These are phyloP conservation scores for Exophiala aquamarina DNA, from an alignment of 2,329 filamentous ascomycete species.

Conservation along the genomic window DNA sequence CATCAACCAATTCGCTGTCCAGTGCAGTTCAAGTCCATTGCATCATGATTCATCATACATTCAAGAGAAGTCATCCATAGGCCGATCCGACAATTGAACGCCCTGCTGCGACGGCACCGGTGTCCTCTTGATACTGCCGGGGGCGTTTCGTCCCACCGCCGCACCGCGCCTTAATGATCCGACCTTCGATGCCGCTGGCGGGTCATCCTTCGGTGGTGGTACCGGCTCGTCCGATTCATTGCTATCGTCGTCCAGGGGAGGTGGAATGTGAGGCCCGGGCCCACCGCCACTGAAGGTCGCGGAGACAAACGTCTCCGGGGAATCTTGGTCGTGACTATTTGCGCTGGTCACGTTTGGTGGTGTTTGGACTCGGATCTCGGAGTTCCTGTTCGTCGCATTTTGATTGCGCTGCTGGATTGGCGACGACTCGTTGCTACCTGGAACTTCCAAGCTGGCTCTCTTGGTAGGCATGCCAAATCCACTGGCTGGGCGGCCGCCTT, in stretches of 20 bases:
- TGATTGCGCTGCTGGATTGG: slow-evolving; percentile 38
- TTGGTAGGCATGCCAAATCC: slow-evolving; percentile 48
- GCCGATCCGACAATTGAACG: slow-evolving; percentile 68
- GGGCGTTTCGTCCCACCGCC: slow-evolving; percentile 38
- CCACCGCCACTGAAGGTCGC: slow-evolving; percentile 30
- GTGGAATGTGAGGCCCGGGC: slow-evolving; percentile 34
- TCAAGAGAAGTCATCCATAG: slow-evolving; percentile 67
- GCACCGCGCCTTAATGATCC: slow-evolving; percentile 58
- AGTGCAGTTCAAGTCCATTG: no score
- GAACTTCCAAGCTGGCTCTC: slow-evolving; percentile 78
- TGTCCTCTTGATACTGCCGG: slow-evolving; percentile 37
- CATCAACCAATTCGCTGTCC: no score
- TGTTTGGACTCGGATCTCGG: slow-evolving; percentile 15
- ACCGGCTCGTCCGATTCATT: slow-evolving; percentile 14
- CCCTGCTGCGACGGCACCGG: slow-evolving; percentile 10
- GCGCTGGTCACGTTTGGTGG: background rate
- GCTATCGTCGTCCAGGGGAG: slow-evolving; percentile 32
- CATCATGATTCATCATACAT: no score
- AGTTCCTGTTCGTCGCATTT: slow-evolving; percentile 24
- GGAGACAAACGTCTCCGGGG: slow-evolving; percentile 42
- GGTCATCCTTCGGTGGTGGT: slow-evolving; percentile 23
- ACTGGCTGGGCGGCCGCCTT: slow-evolving; percentile 31
- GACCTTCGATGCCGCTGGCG: slow-evolving; percentile 52
- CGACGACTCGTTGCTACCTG: slow-evolving; percentile 55
- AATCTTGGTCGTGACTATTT: slow-evolving; percentile 22